Conservation (phyloP, 2,329 filamentous ascomycete species). For the Berkeleyomyces rouxiae region DNA sequence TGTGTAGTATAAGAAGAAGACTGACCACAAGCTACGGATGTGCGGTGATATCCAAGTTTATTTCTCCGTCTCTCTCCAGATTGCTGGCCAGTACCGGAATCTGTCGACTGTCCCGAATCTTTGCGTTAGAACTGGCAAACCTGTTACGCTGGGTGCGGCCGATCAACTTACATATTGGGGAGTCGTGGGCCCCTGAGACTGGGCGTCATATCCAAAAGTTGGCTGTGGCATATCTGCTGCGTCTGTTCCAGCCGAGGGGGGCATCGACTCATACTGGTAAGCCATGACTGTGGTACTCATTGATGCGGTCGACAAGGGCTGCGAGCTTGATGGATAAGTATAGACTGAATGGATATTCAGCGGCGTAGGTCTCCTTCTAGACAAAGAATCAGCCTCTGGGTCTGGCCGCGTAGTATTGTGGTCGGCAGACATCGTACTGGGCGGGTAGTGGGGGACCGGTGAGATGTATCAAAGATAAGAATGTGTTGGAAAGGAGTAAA, state of each 20-base stretch:
- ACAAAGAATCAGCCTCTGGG: not conserved
- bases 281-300: not conserved
- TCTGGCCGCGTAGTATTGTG: not conserved
- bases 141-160: not conserved
- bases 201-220: not conserved
- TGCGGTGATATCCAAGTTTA: slow-evolving; percentile 89
- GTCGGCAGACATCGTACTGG: not conserved
- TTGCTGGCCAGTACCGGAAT: slow-evolving; percentile 19
- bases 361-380: not conserved
- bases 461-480: not conserved
- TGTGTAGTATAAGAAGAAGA: slow-evolving; percentile 17
- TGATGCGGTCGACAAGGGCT: not conserved
- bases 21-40: slow-evolving; percentile 90
- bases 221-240: not conserved
- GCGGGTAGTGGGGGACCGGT: not conserved
- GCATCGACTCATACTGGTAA: not conserved
- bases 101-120: slow-evolving; percentile 22
- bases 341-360: no score
- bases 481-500: not conserved
- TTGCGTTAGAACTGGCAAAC: slow-evolving; percentile 17
- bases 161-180: slow-evolving; percentile 20
- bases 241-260: not conserved
- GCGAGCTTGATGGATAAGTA: not conserved
- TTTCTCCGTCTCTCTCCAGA: slow-evolving; percentile 51
- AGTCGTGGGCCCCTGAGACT: not conserved